Base-by-base conservation (phyloP, 2,329 filamentous ascomycete species). In the Fusarium sp. region DNA sequence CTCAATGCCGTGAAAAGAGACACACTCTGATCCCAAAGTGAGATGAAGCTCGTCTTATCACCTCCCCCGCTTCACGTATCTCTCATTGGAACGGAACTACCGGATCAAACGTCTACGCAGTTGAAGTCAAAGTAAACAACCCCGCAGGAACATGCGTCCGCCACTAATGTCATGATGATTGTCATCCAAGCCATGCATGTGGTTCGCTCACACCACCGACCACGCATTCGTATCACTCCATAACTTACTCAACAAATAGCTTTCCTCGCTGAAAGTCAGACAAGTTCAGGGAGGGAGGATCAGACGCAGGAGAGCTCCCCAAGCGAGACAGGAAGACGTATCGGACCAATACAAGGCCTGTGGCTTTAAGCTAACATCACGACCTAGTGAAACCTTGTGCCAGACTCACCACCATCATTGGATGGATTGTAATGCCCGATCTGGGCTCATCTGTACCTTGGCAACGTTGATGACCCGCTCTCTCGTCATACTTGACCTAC, bases 101-200 rank as follows among this genome's bases (percentile, higher is more conserved):
- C 66, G 66, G 66, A 42, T 14, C 11, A 8, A 8, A 56, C 24
- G 4, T 20, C 29, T 11, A 12, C 6, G 24, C 24, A 67, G 46
- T 36, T 69, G 5, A 57, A 53, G 53, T 51, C 63, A 60, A 16
- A 14, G n/a, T 27, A 42, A 60, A 49, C 57, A 56, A 55, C 64
- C 67, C 63, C 59, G 67, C 63, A 71, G 4, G 58, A 46, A 17
- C 49, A 61, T 42, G 35, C 33, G 31, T 36, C 58, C 51, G 53
- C 44, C 70, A 61, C 51, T 33, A 49, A 66, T 63, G 65, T 72
- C 70, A 72, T 65, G 44, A 62, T 72, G 64, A 68, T 29, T 24
- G 17, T 42, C 24, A 62, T 65, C 60, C 66, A 33, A 46, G 51
- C 53, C 20, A 16, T 10, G 6, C 22, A 16, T 35, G 58, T 49